Conservation (phyloP, 2,329 filamentous ascomycete genomes). For the Orbilia blumenaviensis region DNA sequence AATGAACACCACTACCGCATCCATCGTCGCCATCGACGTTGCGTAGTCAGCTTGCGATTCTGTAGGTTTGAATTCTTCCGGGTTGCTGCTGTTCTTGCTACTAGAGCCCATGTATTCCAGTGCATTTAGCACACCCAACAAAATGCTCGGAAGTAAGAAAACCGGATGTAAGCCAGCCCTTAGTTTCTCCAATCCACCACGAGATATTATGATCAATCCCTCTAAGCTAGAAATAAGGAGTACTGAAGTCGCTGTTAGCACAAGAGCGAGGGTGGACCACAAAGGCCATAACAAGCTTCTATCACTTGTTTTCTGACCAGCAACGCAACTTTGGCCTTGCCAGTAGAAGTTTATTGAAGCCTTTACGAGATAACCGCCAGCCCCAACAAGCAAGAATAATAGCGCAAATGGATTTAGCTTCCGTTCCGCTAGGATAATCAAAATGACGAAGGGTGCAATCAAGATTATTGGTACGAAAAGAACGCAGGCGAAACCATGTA, state of each 20-base stretch:
- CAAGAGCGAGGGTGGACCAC: not conserved
- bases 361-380: not conserved
- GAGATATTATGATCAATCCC: not conserved
- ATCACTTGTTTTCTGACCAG: not conserved
- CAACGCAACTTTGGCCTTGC: not conserved
- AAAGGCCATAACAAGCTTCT: not conserved
- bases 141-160: conserved; percentile 16
- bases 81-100: not conserved
- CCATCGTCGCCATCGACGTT: conserved; percentile 12
- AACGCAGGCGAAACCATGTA: not conserved
- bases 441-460: not conserved
- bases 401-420: conserved; percentile 18
- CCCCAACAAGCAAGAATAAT: not conserved
- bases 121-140: conserved; percentile 7
- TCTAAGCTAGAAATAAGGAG: not conserved
- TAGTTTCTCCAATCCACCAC: conserved; percentile 20
- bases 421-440: conserved; percentile 22
- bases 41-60: conserved; percentile 10
- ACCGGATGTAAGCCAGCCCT: not conserved
- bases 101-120: not conserved
- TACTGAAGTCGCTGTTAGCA: not conserved
- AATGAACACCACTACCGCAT: conserved; percentile 9
- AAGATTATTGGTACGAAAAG: not conserved
- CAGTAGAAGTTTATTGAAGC: conserved; percentile 5
- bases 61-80: not conserved